Conservation (phyloP, 1,139 yeast genomes). For the Protomyces inouyei region DNA sequence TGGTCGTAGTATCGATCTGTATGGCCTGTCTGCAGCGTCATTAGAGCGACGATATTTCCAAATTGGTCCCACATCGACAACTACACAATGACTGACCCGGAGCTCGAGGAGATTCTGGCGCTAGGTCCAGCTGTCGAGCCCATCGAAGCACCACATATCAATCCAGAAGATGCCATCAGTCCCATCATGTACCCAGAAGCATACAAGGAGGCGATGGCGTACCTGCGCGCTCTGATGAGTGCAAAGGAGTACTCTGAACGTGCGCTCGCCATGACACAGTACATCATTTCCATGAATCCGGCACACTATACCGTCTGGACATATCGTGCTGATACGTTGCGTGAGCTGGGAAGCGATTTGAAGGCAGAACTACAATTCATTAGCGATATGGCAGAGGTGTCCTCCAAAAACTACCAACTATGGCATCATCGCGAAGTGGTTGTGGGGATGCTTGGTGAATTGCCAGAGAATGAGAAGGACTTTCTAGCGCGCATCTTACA, state of each 20-base stretch:
- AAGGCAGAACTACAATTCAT: conserved; percentile 67
- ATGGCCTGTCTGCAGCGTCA: too few species aligned
- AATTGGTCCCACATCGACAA: too few species aligned
- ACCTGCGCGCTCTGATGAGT: conserved; percentile 57
- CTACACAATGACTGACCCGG: not conserved
- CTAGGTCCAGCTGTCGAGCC: conserved; percentile 39
- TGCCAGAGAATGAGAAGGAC: conserved; percentile 1
- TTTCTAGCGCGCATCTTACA: conserved; percentile 44
- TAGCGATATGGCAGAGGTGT: conserved; percentile 64
- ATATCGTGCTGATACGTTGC: conserved; percentile 60
- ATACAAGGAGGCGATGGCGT: conserved; percentile 58
- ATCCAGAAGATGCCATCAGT: conserved; percentile 52
- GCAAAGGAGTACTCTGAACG: conserved; percentile 62
- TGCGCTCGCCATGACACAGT: conserved; percentile 61
- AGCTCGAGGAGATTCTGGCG: conserved; percentile 35
- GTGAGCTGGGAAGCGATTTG: conserved; percentile 35
- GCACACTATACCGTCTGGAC: conserved; percentile 92
- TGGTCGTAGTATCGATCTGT: too few species aligned
- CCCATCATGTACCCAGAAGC: conserved; percentile 73
- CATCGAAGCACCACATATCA: conserved; percentile 40
- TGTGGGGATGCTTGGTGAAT: not conserved
- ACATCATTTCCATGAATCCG: conserved; percentile 64
- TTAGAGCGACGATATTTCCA: too few species aligned
- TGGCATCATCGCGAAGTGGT: conserved; percentile 80
- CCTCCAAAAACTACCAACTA: conserved; percentile 88